phyloP scores from a whole-genome alignment of 2,329 filamentous ascomycete genomes.

The Leptodontidium sp. region DNA sequence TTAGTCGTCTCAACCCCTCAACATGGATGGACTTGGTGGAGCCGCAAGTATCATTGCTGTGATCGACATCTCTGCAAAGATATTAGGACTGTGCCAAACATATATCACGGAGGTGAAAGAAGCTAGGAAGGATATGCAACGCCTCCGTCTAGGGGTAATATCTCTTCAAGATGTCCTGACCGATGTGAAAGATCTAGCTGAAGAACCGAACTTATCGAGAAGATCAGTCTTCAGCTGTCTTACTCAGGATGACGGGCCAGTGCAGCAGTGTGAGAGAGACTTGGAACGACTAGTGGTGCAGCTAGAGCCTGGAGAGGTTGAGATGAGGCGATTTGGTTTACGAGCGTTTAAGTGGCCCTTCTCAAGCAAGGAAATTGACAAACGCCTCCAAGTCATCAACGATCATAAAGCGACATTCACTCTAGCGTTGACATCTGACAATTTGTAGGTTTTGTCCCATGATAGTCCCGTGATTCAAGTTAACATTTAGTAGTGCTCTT shows the following conservation, averaged over 20 bases:
- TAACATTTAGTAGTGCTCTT: conserved; percentile 16
- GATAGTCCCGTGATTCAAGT: conserved; percentile 15
- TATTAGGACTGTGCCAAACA: conserved; percentile 7
- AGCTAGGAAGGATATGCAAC: conserved; percentile 23
- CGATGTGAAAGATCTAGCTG: neutral
- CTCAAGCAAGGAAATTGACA: too few relatives aligned
- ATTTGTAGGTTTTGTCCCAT: conserved; percentile 14
- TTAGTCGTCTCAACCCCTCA: neutral
- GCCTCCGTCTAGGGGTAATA: conserved; percentile 15
- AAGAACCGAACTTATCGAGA: conserved; percentile 15
- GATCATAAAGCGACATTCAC: conserved; percentile 16
- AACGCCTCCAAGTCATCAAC: conserved; percentile 20
- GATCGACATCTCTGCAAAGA: conserved; percentile 22
- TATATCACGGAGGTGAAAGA: conserved; percentile 23
- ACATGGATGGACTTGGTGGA: conserved; percentile 22
- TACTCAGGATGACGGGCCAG: conserved; percentile 13
- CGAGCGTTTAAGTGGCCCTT: too few relatives aligned
- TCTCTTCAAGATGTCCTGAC: conserved; percentile 5
- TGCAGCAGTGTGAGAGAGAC: conserved; percentile 19
- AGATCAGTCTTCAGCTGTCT: conserved; percentile 21
- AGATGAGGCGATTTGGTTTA: conserved; percentile 26
- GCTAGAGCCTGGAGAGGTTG: conserved; percentile 15
- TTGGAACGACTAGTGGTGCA: conserved; percentile 13
- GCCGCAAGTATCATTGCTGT: conserved; percentile 26
- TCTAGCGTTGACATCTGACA: conserved; percentile 19